Evolutionary conservation across 2,329 filamentous ascomycete species (phyloP).

Genomic region (Colletotrichum limetticola): DNA sequence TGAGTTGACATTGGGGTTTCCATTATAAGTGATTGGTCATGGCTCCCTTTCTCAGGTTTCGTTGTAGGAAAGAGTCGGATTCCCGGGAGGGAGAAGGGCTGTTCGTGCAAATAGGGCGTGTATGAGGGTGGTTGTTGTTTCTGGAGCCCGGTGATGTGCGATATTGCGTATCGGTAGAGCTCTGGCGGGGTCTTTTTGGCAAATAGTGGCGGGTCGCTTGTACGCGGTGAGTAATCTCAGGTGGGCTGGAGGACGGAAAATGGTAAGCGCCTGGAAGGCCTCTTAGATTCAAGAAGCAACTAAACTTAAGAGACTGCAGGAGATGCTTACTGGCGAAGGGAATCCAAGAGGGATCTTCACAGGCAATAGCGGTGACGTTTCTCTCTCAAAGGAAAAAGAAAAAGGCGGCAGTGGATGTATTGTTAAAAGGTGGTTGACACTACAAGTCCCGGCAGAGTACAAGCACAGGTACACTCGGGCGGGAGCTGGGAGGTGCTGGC

Average conservation of each 20-base stretch:
- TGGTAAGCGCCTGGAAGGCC: background rate
- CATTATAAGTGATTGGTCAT: slow-evolving; percentile 50
- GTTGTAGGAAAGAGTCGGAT: background rate
- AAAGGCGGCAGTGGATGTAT: background rate
- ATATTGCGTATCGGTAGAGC: slow-evolving; percentile 12
- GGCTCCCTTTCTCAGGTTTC: slow-evolving; percentile 1
- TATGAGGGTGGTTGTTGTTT: background rate
- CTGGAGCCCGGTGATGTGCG: slow-evolving; percentile 7
- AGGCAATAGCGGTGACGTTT: background rate
- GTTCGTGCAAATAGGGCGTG: background rate
- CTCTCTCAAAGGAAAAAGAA: background rate
- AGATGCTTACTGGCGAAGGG: background rate
- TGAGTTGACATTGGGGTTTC: slow-evolving; percentile 68
- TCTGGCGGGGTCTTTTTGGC: slow-evolving; percentile 29
- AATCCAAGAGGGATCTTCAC: background rate
- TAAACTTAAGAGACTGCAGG: background rate
- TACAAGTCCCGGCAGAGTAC: background rate
- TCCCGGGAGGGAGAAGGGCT: background rate
- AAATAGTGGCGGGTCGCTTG: slow-evolving; percentile 19
- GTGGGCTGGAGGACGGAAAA: background rate
- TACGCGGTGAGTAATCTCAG: slow-evolving; percentile 30
- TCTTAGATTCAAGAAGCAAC: background rate
- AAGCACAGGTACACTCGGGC: background rate
- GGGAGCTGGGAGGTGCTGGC: slow-evolving; percentile 22
- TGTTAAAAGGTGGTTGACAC: slow-evolving; percentile 5